Evolutionary conservation across 176 grass and related monocot genomes (phyloP).

Genomic region (Eremochloa ophiuroides): DNA sequence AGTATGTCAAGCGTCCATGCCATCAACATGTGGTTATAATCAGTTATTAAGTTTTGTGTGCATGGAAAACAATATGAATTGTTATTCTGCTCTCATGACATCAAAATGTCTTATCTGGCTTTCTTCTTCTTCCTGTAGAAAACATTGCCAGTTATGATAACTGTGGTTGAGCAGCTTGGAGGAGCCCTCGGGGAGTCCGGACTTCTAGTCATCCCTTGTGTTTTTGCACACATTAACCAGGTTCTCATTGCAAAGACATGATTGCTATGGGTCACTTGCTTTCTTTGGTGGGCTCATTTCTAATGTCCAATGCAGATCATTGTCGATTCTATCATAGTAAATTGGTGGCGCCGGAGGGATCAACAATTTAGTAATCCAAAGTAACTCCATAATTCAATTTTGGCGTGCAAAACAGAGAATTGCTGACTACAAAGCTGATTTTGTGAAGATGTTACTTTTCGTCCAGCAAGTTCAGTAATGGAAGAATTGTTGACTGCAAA

Average conservation of each 20-base stretch:
- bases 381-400: conserved; percentile 28
- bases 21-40: neutral
- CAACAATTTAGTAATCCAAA: conserved; percentile 36
- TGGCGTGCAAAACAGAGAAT: neutral
- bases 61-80: neutral
- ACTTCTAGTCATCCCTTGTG: conserved; percentile 68
- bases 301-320: conserved; percentile 59
- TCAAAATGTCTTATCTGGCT: neutral
- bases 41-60: neutral
- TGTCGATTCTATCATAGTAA: conserved; percentile 70
- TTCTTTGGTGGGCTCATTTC: conserved; percentile 4
- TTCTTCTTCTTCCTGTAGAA: conserved; percentile 44
- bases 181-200: conserved; percentile 66
- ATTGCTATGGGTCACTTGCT: neutral
- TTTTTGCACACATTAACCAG: conserved; percentile 79
- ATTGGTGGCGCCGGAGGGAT: conserved; percentile 76
- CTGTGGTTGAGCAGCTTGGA: conserved; percentile 84
- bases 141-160: conserved; percentile 79
- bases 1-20: neutral
- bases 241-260: conserved; percentile 30
- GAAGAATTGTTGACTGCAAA: neutral
- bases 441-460: neutral
- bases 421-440: neutral
- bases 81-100: neutral
- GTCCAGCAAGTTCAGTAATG: neutral